A percentile compares a stretch with the other conserved stretches of the same genome.
These are phyloP conservation scores for Epichloe glyceriae DNA, from an alignment of 2,329 filamentous ascomycete species.

Conservation along the genomic window DNA sequence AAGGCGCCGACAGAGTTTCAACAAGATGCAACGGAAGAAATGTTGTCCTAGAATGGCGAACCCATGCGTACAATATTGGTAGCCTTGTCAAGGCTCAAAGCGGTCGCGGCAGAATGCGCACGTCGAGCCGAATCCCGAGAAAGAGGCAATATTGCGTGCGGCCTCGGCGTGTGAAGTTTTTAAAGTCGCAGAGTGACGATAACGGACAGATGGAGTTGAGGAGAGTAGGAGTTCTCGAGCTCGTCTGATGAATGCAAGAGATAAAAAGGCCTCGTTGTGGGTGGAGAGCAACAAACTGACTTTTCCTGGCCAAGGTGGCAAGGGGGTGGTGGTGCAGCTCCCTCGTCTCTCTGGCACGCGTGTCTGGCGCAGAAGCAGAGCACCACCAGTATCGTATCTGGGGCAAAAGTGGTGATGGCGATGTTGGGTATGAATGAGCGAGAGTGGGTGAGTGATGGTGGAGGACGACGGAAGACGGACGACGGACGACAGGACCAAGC, in stretches of 20 bases:
- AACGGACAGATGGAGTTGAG: neutral
- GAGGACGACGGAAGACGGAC: neutral
- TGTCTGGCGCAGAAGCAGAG: neutral
- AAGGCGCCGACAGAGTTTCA: neutral
- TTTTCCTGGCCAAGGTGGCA: neutral
- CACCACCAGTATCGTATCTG: neutral
- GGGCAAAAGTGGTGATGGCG: conserved; percentile 5
- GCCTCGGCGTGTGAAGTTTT: neutral
- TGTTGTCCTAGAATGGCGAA: neutral
- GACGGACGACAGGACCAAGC: neutral
- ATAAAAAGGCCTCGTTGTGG: neutral
- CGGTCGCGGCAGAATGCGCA: neutral
- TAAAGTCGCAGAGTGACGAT: neutral
- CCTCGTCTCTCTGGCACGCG: too few species aligned
- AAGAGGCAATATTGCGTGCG: neutral
- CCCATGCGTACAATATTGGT: neutral
- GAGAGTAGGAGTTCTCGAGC: neutral
- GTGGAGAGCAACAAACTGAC: neutral
- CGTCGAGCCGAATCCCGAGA: neutral
- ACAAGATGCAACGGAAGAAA: neutral
- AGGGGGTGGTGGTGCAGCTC: neutral
- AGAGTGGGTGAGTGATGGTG: neutral
- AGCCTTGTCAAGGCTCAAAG: neutral
- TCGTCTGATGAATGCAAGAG: neutral
- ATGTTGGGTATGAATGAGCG: neutral